Evolutionary conservation across 306 rosid genomes (phyloP).

Genomic region (Ormosia semicastrata): DNA sequence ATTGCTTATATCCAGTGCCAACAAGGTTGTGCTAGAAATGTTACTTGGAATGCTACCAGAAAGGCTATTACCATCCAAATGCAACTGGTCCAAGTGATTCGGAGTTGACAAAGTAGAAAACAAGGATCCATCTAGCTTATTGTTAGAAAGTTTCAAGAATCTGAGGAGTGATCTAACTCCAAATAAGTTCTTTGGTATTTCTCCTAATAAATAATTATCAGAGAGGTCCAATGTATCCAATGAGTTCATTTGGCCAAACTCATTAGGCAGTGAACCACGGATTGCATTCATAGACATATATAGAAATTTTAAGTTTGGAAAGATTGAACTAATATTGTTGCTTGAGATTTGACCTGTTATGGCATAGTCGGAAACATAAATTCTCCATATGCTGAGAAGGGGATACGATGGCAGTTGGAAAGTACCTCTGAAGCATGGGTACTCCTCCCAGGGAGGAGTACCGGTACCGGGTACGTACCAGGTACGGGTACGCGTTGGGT

Average conservation of each 20-base stretch:
- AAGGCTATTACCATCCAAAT: background rate
- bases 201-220: background rate
- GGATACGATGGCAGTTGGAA: background rate
- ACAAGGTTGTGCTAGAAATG: background rate
- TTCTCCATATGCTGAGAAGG: background rate
- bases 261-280: background rate
- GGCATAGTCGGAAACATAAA: background rate
- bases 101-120: background rate
- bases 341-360: background rate
- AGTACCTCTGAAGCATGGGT: too few species aligned
- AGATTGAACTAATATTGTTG: background rate
- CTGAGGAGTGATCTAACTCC: background rate
- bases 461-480: too few species aligned
- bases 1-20: background rate
- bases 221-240: conserved; percentile 3
- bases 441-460: too few species aligned
- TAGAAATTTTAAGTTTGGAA: background rate
- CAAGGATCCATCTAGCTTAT: background rate
- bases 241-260: background rate
- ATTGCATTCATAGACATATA: background rate
- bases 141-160: background rate
- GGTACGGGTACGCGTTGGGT: too few species aligned
- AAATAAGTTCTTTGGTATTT: background rate
- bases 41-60: background rate
- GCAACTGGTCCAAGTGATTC: background rate